Base-by-base conservation (phyloP, 371 early-diverging fungal genomes). In the Mucor saturninus region DNA sequence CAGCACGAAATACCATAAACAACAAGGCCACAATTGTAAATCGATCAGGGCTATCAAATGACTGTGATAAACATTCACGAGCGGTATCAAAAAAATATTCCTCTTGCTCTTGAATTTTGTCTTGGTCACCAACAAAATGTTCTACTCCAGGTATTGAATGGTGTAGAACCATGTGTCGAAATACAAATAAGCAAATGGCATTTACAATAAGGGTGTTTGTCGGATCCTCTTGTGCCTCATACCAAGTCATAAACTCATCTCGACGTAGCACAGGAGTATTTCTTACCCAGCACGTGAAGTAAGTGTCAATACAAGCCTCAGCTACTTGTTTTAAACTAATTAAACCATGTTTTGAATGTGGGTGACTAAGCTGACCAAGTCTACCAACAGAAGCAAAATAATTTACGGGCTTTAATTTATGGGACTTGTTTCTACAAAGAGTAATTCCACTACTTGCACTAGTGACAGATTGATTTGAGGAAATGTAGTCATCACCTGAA, bases 51-150 rank as follows among this genome's bases (percentile, higher is more conserved):
- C 38, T 56, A 59, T 81, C 82, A 68, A 81, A 81, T 0, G 75
- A 76, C 50, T 76, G 77, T 0, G 74, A 69, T 7, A 81, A 62
- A 32, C 60, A 61, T 14, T 77, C 75, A 5, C 82, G 69, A 6
- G 82, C 79, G 1, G 72, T 65, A n/a, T 74, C 62, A 56, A 79
- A 81, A 39, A 75, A 81, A 48, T 73, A 73, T 28, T 81, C 79
- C 59, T 79, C 82, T 63, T 78, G 79, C 43, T 81, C 79, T 38
- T 66, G 69, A 10, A 77, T 53, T 31, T 71, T 73, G 45, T 75
- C 69, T 39, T 68, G 76, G 30, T 80, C 74, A 52, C 61, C 49
- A 14, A 70, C 32, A 40, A 76, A 73, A 15, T 68, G 70, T 5
- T 56, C 61, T 13, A 76, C 57, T 9, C 59, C 64, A 9, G 74